A percentile compares a stretch with the other conserved stretches of the same genome.
phyloP scores from a whole-genome alignment of 2,329 filamentous ascomycete genomes.

The Cytospora mali region DNA sequence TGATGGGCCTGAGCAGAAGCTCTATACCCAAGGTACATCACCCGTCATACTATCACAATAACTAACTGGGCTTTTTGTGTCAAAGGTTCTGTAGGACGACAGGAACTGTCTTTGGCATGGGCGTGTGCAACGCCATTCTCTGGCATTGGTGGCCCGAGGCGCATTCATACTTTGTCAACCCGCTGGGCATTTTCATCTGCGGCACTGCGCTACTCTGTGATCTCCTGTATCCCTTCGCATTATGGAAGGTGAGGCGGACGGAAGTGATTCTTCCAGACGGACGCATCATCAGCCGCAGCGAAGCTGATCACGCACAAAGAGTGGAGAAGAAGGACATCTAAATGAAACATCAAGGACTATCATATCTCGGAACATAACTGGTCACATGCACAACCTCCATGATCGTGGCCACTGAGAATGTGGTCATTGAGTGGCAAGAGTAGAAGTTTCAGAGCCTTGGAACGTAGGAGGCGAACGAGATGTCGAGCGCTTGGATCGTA shows the following conservation, averaged over 20 bases:
- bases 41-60: neutral
- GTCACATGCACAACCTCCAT: neutral
- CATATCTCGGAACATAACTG: neutral
- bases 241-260: conserved; percentile 44
- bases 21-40: neutral
- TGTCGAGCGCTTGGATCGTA: neutral
- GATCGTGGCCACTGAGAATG: neutral
- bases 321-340: conserved; percentile 13
- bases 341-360: neutral
- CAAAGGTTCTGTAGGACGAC: conserved; percentile 47
- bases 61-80: conserved; percentile 9
- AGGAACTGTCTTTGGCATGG: conserved; percentile 47
- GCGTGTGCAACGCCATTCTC: conserved; percentile 42
- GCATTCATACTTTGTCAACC: conserved; percentile 49
- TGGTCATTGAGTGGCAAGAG: neutral
- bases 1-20: neutral
- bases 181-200: conserved; percentile 46
- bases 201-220: conserved; percentile 46
- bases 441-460: neutral
- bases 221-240: conserved; percentile 47
- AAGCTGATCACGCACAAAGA: neutral
- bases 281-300: conserved; percentile 34
- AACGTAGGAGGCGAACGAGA: neutral
- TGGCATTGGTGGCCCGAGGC: conserved; percentile 57
- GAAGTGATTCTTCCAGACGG: conserved; percentile 45